Conservation (phyloP, 1,139 yeast species). For the Blastobotrys capitulatus region DNA sequence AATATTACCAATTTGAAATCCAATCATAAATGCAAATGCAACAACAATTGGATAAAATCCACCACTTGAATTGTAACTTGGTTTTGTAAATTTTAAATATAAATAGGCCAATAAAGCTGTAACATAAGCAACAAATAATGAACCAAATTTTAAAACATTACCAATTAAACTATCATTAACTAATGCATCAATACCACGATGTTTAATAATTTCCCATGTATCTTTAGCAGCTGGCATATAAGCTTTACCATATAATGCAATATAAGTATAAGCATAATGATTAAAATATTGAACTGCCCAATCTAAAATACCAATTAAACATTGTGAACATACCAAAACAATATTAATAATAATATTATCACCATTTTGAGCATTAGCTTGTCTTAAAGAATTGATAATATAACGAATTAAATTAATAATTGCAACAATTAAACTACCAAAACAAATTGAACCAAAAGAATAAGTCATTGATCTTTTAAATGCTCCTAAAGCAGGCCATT, state of each 20-base stretch:
- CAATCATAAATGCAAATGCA: constrained; percentile 70
- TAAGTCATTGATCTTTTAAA: constrained; percentile 78
- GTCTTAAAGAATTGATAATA: constrained; percentile 44
- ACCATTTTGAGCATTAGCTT: constrained; percentile 33
- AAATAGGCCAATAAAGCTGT: constrained; percentile 66
- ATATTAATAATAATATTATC: constrained; percentile 54
- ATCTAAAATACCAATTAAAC: constrained; percentile 59
- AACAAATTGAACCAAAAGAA: constrained; percentile 86
- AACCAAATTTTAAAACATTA: constrained; percentile 66
- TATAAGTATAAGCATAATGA: constrained; percentile 82
- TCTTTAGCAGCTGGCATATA: constrained; percentile 74
- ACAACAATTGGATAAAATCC: constrained; percentile 69
- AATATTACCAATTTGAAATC: constrained; percentile 71
- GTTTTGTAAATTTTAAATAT: constrained; percentile 67
- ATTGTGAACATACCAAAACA: constrained; percentile 49
- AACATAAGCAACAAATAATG: constrained; percentile 64
- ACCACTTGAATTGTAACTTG: constrained; percentile 62
- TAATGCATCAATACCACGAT: constrained; percentile 81
- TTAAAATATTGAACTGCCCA: constrained; percentile 84
- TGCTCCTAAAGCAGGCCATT: constrained; percentile 75
- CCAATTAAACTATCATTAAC: constrained; percentile 80
- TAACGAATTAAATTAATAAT: constrained; percentile 61
- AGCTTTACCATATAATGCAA: constrained; percentile 80
- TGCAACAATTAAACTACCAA: constrained; percentile 80
- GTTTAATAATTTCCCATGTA: constrained; percentile 71